These are phyloP conservation scores for Coemansia sp. DNA, from an alignment of 192 early-diverging fungal species.

Conservation along the genomic window DNA sequence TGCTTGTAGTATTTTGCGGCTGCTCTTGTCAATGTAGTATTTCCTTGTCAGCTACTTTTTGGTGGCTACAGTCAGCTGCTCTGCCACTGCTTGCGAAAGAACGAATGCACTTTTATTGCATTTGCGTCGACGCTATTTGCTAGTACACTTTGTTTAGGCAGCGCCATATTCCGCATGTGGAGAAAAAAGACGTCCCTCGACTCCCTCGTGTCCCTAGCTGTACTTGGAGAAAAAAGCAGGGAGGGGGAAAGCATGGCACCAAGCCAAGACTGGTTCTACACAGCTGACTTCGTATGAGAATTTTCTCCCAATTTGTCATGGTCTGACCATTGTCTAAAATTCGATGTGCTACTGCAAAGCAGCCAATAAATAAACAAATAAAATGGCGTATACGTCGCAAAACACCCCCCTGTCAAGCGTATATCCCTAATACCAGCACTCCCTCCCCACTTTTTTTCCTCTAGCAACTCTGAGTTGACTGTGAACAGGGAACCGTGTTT, in stretches of 20 bases:
- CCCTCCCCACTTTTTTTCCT: conserved; percentile 1
- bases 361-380: conserved; percentile 3
- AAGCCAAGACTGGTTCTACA: background rate
- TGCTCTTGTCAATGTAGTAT: background rate
- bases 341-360: background rate
- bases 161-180: background rate
- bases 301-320: background rate
- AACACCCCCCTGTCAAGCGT: background rate
- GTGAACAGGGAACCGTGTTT: background rate
- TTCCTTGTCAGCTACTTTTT: background rate
- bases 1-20: background rate
- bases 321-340: background rate
- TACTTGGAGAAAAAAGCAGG: background rate
- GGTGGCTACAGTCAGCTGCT: background rate
- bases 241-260: background rate
- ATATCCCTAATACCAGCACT: background rate
- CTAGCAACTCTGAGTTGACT: background rate
- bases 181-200: background rate
- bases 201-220: background rate
- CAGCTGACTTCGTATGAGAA: background rate
- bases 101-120: background rate
- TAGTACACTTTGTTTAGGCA: background rate
- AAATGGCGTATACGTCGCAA: background rate
- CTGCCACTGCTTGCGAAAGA: background rate
- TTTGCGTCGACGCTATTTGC: background rate